phyloP scores from a whole-genome alignment of 352 stramenopile species.

The Pythium insidiosum region DNA sequence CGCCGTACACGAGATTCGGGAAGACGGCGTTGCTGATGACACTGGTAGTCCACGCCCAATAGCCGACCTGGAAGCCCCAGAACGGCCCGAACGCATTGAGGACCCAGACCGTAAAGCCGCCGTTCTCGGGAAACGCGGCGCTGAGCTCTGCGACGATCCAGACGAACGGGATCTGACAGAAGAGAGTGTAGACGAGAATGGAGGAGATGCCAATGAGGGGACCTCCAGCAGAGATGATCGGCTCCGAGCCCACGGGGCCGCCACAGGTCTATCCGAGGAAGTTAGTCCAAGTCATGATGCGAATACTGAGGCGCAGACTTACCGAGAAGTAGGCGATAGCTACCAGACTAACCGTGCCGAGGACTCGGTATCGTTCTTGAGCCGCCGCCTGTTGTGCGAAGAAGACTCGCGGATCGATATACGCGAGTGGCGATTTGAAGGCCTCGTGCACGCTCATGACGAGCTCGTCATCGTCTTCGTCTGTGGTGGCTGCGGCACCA shows the following conservation, averaged over 20 bases:
- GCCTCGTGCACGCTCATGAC: constrained; percentile 8
- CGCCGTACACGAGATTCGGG: constrained; percentile 30
- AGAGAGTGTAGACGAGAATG: constrained; percentile 64
- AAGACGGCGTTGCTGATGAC: constrained; percentile 37
- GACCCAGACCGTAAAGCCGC: constrained; percentile 86
- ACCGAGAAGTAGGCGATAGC: constrained; percentile 21
- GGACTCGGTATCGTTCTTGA: constrained; percentile 13
- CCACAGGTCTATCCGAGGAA: constrained; percentile 11
- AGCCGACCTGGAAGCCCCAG: constrained; percentile 64
- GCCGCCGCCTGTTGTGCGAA: constrained; percentile 1
- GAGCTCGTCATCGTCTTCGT: constrained; percentile 3
- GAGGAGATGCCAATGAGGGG: constrained; percentile 61
- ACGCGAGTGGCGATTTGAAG: too few relatives aligned
- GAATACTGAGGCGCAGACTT: background rate
- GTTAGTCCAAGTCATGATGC: background rate
- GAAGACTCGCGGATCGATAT: constrained; percentile 4
- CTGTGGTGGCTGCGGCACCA: too few relatives aligned
- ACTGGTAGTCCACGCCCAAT: constrained; percentile 65
- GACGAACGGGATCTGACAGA: constrained; percentile 81
- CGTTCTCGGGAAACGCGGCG: too few relatives aligned
- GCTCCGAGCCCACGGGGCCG: constrained; percentile 18
- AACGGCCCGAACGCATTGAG: constrained; percentile 81
- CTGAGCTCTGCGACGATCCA: constrained; percentile 34
- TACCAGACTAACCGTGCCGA: constrained; percentile 13
- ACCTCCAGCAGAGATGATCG: constrained; percentile 17